Conservation (phyloP, 2,329 filamentous ascomycete species). For the Penicillium hordei region DNA sequence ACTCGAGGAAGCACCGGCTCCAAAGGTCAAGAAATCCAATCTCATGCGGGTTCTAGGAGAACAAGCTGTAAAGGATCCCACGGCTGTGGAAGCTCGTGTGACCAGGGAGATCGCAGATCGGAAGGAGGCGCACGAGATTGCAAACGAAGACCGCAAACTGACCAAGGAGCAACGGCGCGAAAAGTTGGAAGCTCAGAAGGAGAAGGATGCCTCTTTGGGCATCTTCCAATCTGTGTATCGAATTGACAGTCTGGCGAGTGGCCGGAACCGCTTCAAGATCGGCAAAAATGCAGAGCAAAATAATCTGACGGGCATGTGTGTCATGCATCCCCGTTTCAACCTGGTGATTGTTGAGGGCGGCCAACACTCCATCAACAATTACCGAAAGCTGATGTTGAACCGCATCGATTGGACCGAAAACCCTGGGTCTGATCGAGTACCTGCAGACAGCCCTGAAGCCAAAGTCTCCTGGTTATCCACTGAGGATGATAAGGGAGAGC, state of each 20-base stretch:
- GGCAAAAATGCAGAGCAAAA: conserved; percentile 88
- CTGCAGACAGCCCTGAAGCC: conserved; percentile 60
- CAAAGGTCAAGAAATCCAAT: conserved; percentile 96
- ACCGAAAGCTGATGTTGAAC: conserved; percentile 89
- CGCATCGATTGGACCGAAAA: conserved; percentile 97
- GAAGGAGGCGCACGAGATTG: conserved; percentile 70
- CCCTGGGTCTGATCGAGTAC: conserved; percentile 60
- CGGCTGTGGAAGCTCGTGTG: conserved; percentile 90
- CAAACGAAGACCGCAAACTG: conserved; percentile 82
- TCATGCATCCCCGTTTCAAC: conserved; percentile 86
- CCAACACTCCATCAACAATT: conserved; percentile 74
- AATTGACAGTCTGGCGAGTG: conserved; percentile 84
- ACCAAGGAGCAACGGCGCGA: conserved; percentile 84
- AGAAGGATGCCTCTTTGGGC: conserved; percentile 82
- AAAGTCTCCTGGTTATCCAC: conserved; percentile 73
- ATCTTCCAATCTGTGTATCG: conserved; percentile 86
- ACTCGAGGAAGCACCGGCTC: conserved; percentile 82
- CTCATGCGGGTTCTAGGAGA: conserved; percentile 96
- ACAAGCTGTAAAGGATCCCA: conserved; percentile 91
- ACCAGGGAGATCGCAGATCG: conserved; percentile 90
- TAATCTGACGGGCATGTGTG: conserved; percentile 81
- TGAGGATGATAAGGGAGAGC: conserved; percentile 71
- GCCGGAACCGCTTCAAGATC: conserved; percentile 90
- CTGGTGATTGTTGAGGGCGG: conserved; percentile 92
- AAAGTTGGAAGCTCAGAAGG: conserved; percentile 79